A percentile compares a stretch with the other conserved stretches of the same genome.
phyloP scores from a whole-genome alignment of 805 yeast species.

The Barnettozyma californica region DNA sequence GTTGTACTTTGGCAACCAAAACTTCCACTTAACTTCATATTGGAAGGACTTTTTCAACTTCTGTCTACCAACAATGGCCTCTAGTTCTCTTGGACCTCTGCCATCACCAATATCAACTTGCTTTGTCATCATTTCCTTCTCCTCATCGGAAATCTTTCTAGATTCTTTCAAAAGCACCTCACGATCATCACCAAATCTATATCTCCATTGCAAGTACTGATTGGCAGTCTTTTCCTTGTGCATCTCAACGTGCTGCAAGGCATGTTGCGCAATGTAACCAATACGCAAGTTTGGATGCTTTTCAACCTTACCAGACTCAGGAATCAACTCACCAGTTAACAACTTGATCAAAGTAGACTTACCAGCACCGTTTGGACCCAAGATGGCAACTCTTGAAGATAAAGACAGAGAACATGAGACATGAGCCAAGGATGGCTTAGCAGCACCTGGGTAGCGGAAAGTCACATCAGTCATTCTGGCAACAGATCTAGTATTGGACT shows the following conservation, averaged over 20 bases:
- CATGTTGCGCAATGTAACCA: slow-evolving; percentile 98
- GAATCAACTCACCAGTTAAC: slow-evolving; percentile 86
- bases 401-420: slow-evolving; percentile 89
- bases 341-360: slow-evolving; percentile 92
- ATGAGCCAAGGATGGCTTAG: slow-evolving; percentile 70
- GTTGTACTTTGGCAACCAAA: slow-evolving; percentile 88
- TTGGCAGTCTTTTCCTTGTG: slow-evolving; percentile 98
- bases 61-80: slow-evolving; percentile 96
- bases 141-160: slow-evolving; percentile 77
- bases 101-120: slow-evolving; percentile 82
- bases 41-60: slow-evolving; percentile 94
- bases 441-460: slow-evolving; percentile 84
- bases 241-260: slow-evolving; percentile 93
- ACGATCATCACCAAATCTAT: slow-evolving; percentile 95
- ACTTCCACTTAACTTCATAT: slow-evolving; percentile 92
- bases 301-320: slow-evolving; percentile 85
- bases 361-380: slow-evolving; percentile 99
- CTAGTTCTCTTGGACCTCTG: slow-evolving; percentile 80
- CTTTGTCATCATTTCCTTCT: slow-evolving; percentile 69
- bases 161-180: slow-evolving; percentile 92
- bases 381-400: slow-evolving; percentile 93
- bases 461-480: slow-evolving; percentile 83
- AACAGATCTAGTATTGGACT: slow-evolving; percentile 90
- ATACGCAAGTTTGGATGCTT: slow-evolving; percentile 97
- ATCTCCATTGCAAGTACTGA: slow-evolving; percentile 98